phyloP scores from a whole-genome alignment of 1,284 basidiomycete species.

The Ceratobasidium sp. region DNA sequence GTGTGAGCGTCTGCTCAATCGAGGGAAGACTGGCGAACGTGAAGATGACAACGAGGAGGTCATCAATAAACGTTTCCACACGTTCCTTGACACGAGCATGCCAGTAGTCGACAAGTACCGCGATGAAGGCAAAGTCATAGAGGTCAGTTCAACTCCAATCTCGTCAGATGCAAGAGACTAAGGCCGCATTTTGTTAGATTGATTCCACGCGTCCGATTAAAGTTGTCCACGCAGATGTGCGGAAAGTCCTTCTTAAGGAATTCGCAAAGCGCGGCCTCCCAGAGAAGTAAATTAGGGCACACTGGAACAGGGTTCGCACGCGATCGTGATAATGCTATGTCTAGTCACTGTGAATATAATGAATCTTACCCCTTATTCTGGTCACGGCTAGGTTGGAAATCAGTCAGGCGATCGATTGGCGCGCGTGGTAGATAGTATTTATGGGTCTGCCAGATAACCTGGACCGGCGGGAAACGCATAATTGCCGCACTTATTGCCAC shows the following conservation, averaged over 20 bases:
- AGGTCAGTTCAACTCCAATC: constrained; percentile 59
- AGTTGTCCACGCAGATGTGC: constrained; percentile 70
- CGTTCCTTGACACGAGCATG: constrained; percentile 92
- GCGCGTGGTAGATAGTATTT: no score
- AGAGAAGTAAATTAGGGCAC: constrained; percentile 26
- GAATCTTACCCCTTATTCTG: no score
- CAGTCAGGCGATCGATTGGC: no score
- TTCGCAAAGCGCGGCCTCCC: constrained; percentile 43
- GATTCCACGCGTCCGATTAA: constrained; percentile 77
- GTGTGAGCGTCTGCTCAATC: constrained; percentile 81
- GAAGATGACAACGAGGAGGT: constrained; percentile 96
- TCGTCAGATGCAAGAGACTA: constrained; percentile 20
- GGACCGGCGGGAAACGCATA: no score
- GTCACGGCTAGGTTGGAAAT: no score
- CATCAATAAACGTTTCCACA: constrained; percentile 97
- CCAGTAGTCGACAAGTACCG: constrained; percentile 92
- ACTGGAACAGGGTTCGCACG: neutral
- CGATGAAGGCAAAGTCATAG: constrained; percentile 72
- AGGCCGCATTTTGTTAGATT: constrained; percentile 58
- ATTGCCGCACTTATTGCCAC: no score
- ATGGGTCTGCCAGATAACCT: no score
- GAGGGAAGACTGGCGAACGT: constrained; percentile 91
- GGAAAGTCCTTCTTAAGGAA: constrained; percentile 59
- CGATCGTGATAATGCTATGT: no score
- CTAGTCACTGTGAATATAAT: no score